phyloP scores from a whole-genome alignment of 192 early-diverging fungal genomes.

The Ambispora gerdemannii region DNA sequence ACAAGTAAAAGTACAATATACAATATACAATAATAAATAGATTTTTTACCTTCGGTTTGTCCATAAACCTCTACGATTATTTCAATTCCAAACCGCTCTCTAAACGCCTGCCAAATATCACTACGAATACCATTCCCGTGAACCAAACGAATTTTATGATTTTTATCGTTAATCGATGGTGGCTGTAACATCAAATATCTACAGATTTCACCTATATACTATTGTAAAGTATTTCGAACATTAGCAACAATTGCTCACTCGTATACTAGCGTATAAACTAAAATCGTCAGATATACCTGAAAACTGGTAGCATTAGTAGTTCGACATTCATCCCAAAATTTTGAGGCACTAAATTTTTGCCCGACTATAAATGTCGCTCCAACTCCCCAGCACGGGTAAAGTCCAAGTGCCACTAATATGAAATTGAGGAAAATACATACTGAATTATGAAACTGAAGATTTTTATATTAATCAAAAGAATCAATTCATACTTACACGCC shows the following conservation, averaged over 20 bases:
- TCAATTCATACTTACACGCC: conserved; percentile 43
- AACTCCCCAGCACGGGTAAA: conserved; percentile 29
- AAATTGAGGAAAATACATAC: not conserved
- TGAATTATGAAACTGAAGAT: no score
- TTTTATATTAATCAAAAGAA: no score
- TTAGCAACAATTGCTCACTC: no score
- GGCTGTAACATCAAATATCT: conserved; percentile 60
- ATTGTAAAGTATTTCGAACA: no score
- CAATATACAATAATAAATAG: conserved; percentile 23
- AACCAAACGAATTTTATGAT: conserved; percentile 52
- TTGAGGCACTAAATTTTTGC: conserved; percentile 52
- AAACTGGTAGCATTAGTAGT: conserved; percentile 44
- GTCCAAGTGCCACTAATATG: conserved; percentile 34
- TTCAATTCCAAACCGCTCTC: conserved; percentile 56
- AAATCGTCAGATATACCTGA: no score
- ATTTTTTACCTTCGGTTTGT: conserved; percentile 55
- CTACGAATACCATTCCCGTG: conserved; percentile 70
- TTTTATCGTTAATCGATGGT: conserved; percentile 44
- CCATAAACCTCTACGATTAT: conserved; percentile 65
- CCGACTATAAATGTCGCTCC: conserved; percentile 52
- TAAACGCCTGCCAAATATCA: conserved; percentile 64
- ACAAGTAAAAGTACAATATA: not conserved
- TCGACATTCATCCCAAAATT: conserved; percentile 53
- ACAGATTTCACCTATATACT: conserved; percentile 70
- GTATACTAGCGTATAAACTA: no score